Base-by-base conservation (phyloP, 2,329 filamentous ascomycete genomes). In the Arthrobotrys sinensis region DNA sequence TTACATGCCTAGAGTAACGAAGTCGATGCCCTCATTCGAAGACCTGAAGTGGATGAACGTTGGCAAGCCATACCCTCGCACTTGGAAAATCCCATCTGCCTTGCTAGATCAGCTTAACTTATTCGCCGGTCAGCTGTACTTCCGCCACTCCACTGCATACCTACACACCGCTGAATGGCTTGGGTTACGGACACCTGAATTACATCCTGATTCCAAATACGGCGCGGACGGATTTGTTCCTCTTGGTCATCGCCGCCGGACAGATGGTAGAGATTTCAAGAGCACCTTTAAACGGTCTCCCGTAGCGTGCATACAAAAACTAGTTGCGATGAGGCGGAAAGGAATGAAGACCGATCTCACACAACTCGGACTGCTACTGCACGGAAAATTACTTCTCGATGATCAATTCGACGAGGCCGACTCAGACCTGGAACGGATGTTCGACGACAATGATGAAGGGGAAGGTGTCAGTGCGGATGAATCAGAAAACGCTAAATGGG, bases 91-190 rank as follows among this genome's bases (percentile, higher is more conserved):
- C 11, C 82, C 80, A 8, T 81, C 69, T 62, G 80, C 16, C 28
- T 81, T 88, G 0, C 82, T 84, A 0, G 83, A 85, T 0, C 85
- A 89, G 70, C 85, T 93, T 0, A 91, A 91, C 50, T 83, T 93
- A 0, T 93, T 93, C 68, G 85, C 91, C 0, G 91, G 91, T 0
- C 90, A 91, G 68, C 85, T 93, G 0, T 93, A 93, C 80, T 84
- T 93, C 8, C 82, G 82, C 0, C 86, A 85, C 0, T 88, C 86
- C 50, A 73, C 84, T 0, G 87, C 92, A 66, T 93, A 93, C 78
- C 79, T 82, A 0, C 82, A 84, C 5, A 81, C 87, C 0, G 91
- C 89, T 76, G 82, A 84, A 0, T 87, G 86, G 46, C 83, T 92
- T 0, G 87, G 89, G 0, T 81, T 91, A 0, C 83, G 85, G 0